A percentile compares a stretch with the other conserved stretches of the same genome.
phyloP scores from a whole-genome alignment of 768 basidiomycete genomes.

The Phallus indusiatus region DNA sequence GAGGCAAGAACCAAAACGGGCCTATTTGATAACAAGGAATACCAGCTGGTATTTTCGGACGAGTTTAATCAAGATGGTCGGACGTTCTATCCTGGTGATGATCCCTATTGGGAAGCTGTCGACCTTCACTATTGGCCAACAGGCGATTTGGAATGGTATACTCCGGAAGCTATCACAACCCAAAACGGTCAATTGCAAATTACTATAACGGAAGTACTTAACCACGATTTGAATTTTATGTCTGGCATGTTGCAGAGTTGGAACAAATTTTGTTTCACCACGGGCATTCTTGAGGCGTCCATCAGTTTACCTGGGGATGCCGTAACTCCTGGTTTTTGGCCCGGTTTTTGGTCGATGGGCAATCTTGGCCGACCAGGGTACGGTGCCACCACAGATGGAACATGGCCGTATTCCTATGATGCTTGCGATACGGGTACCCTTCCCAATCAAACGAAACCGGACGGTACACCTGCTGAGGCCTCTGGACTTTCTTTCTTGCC shows the following conservation, averaged over 20 bases:
- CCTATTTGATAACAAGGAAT: constrained; percentile 61
- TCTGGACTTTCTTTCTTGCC: constrained; percentile 64
- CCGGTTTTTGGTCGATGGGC: constrained; percentile 54
- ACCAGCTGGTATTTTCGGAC: constrained; percentile 82
- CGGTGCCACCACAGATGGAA: constrained; percentile 80
- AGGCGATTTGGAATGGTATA: constrained; percentile 77
- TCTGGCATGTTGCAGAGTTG: constrained; percentile 70
- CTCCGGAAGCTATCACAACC: constrained; percentile 68
- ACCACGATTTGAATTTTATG: constrained; percentile 73
- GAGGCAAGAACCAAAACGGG: constrained; percentile 49
- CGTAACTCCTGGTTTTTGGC: constrained; percentile 70
- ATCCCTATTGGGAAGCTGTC: constrained; percentile 77
- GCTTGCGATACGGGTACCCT: constrained; percentile 81
- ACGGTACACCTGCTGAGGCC: constrained; percentile 50
- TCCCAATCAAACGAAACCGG: constrained; percentile 61
- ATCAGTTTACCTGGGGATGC: constrained; percentile 63
- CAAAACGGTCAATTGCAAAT: constrained; percentile 70
- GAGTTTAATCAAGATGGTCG: constrained; percentile 69
- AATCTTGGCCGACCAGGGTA: constrained; percentile 78
- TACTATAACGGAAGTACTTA: constrained; percentile 59
- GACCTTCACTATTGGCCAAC: constrained; percentile 86
- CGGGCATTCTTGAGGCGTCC: constrained; percentile 81
- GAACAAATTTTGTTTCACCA: constrained; percentile 95
- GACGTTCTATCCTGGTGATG: constrained; percentile 76
- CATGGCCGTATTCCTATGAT: constrained; percentile 79